Conservation (phyloP, 805 yeast genomes). For the Yamadazyma kitorensis region DNA sequence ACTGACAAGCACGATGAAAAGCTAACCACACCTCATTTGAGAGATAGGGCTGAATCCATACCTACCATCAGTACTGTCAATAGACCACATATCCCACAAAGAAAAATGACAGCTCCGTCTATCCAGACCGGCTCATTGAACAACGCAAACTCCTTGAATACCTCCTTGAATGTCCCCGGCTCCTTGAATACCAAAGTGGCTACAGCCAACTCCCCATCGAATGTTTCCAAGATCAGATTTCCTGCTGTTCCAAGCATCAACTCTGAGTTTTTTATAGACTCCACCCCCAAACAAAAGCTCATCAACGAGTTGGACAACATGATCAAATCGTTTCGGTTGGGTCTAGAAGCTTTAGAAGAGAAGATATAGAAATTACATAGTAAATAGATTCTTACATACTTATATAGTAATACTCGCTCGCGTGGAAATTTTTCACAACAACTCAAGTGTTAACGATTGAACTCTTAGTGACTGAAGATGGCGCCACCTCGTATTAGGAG, state of each 20-base stretch:
- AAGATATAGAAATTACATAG: constrained; percentile 16
- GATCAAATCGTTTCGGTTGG: constrained; percentile 36
- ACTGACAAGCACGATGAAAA: constrained; percentile 11
- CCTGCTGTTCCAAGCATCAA: constrained; percentile 37
- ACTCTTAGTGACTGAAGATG: constrained; percentile 1
- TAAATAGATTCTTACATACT: too few species aligned
- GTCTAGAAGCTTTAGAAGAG: constrained; percentile 40
- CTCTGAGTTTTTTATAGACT: constrained; percentile 36
- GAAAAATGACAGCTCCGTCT: constrained; percentile 13
- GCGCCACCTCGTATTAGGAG: constrained; percentile 41
- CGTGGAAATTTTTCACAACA: too few species aligned
- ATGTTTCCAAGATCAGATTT: constrained; percentile 18
- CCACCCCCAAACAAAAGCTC: constrained; percentile 33
- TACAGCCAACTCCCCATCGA: constrained; percentile 5
- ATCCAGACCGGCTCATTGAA: constrained; percentile 1
- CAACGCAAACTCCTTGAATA: not conserved
- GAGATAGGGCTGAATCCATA: constrained; percentile 16
- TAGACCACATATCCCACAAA: constrained; percentile 7
- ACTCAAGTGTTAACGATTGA: too few species aligned
- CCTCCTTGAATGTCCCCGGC: not conserved
- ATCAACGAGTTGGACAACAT: constrained; percentile 36
- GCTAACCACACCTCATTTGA: constrained; percentile 7
- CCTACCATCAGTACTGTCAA: constrained; percentile 4
- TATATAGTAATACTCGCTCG: too few species aligned
- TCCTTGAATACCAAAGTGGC: not conserved